These are phyloP conservation scores for Pythium utonaiense DNA, from an alignment of 352 stramenopile species.

Conservation along the genomic window DNA sequence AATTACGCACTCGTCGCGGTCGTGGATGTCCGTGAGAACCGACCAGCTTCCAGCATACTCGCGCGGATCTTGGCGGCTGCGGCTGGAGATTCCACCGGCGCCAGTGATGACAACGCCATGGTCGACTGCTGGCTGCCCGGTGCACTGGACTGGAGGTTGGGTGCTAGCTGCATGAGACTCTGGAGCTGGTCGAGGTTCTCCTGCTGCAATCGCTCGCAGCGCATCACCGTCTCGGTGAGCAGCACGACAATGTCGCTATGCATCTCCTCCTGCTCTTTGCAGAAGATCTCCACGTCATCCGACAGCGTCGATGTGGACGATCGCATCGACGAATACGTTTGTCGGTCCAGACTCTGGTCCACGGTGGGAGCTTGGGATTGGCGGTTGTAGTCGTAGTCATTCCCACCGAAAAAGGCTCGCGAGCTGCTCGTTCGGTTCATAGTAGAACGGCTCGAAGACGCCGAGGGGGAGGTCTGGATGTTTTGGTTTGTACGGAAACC, in stretches of 20 bases:
- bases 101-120: constrained; percentile 15
- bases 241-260: constrained; percentile 78
- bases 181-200: constrained; percentile 83
- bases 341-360: constrained; percentile 26
- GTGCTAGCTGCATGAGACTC: constrained; percentile 72
- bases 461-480: constrained; percentile 56
- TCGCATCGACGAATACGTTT: constrained; percentile 40
- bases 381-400: constrained; percentile 11
- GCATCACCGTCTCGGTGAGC: constrained; percentile 77
- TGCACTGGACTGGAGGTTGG: constrained; percentile 23
- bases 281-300: constrained; percentile 78
- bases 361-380: constrained; percentile 8
- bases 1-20: constrained; percentile 24
- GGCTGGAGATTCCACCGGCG: constrained; percentile 27
- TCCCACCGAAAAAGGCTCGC: constrained; percentile 16
- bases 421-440: constrained; percentile 15
- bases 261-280: constrained; percentile 82
- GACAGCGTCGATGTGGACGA: constrained; percentile 61
- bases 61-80: constrained; percentile 15
- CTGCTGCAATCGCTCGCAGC: constrained; percentile 77
- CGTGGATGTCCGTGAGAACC: constrained; percentile 8
- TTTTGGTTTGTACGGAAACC: constrained; percentile 69
- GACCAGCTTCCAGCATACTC: constrained; percentile 11
- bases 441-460: constrained; percentile 15
- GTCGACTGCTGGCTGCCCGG: constrained; percentile 13